Conservation (phyloP, 352 stramenopile species). For the Thraustochytrium striatum region DNA sequence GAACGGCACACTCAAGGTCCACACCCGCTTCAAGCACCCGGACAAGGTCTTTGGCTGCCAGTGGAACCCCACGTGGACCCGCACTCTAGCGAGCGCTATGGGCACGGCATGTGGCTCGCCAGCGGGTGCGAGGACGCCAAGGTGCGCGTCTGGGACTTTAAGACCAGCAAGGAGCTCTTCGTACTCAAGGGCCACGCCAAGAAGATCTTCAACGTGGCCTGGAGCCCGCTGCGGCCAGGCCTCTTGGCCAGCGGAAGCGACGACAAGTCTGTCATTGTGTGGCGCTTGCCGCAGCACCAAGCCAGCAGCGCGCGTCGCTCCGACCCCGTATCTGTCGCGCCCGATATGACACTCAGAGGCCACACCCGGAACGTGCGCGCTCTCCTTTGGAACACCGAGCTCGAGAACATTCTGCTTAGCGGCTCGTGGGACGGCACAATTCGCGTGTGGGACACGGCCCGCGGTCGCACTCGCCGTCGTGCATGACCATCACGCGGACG, state of each 20-base stretch:
- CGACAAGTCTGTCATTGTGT: constrained; percentile 47
- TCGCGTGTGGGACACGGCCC: constrained; percentile 49
- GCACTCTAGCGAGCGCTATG: background rate
- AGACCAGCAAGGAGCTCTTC: background rate
- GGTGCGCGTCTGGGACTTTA: constrained; percentile 12
- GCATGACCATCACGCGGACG: constrained; percentile 52
- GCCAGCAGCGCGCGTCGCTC: background rate
- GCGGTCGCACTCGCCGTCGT: constrained; percentile 33
- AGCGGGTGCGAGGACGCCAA: constrained; percentile 34
- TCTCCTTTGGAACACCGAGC: constrained; percentile 48
- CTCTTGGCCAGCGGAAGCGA: constrained; percentile 42
- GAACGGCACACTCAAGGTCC: constrained; percentile 3
- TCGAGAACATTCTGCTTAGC: constrained; percentile 11
- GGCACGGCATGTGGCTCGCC: background rate
- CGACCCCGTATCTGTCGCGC: background rate
- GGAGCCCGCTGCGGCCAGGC: background rate
- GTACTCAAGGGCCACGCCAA: constrained; percentile 1
- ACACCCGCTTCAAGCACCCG: constrained; percentile 26
- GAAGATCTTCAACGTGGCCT: constrained; percentile 48
- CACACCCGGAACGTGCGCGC: constrained; percentile 52
- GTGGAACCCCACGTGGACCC: background rate
- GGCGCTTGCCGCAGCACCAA: background rate
- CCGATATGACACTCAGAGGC: constrained; percentile 41
- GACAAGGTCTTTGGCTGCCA: constrained; percentile 35
- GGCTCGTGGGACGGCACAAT: constrained; percentile 53